Conservation (phyloP, 192 early-diverging fungal genomes). For the Coemansia sp. region DNA sequence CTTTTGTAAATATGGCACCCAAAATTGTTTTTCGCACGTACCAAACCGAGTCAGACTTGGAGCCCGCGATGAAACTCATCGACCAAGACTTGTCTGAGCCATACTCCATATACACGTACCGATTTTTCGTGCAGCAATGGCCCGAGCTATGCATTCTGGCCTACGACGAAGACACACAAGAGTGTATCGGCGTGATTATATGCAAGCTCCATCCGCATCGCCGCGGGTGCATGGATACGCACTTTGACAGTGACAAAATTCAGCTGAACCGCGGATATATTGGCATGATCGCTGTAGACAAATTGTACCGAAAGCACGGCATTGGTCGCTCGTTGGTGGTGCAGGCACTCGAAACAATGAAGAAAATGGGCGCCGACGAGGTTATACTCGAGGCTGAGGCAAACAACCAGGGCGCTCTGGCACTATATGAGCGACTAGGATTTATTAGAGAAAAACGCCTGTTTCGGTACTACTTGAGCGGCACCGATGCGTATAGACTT, state of each 20-base stretch:
- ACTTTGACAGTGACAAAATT: conserved; percentile 14
- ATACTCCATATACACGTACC: conserved; percentile 96
- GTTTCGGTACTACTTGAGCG: conserved; percentile 90
- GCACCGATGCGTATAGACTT: conserved; percentile 84
- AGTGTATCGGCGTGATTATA: conserved; percentile 84
- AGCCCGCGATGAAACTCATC: conserved; percentile 74
- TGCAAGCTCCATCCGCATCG: conserved; percentile 76
- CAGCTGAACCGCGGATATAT: conserved; percentile 81
- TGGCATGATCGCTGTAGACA: conserved; percentile 94
- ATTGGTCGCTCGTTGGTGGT: conserved; percentile 78
- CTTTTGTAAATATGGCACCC: not conserved
- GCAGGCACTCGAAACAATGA: conserved; percentile 75
- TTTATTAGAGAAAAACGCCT: conserved; percentile 93
- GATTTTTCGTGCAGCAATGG: conserved; percentile 93
- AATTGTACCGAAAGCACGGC: conserved; percentile 71
- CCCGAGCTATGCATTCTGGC: conserved; percentile 83
- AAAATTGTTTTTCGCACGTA: conserved; percentile 42
- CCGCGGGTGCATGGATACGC: conserved; percentile 18
- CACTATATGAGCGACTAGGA: conserved; percentile 86
- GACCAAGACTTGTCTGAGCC: conserved; percentile 96
- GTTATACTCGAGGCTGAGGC: conserved; percentile 86
- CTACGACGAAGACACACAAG: conserved; percentile 46
- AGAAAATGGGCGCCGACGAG: conserved; percentile 74
- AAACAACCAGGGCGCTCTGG: conserved; percentile 79
- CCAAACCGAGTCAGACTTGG: conserved; percentile 73